Conservation (phyloP, 192 early-diverging fungal species). For the Umbelopsis vinacea region DNA sequence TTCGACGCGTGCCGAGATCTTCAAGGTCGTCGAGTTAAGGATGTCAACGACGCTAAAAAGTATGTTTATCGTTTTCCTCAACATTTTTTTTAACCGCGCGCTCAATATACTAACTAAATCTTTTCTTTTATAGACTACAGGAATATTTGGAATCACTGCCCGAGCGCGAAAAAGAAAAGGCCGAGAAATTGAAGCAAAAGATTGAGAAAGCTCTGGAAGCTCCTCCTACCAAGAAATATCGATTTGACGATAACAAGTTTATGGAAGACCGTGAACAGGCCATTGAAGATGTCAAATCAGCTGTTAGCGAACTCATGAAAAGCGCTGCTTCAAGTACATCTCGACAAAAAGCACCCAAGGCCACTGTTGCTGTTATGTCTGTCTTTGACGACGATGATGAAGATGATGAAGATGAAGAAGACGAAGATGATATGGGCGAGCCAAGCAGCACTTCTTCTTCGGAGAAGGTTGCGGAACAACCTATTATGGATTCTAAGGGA, state of each 20-base stretch:
- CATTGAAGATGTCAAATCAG: slow-evolving; percentile 61
- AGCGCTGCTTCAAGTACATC: neutral
- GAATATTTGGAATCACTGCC: slow-evolving; percentile 73
- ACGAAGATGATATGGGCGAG: slow-evolving; percentile 17
- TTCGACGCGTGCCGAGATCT: slow-evolving; percentile 95
- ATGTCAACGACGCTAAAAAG: slow-evolving; percentile 88
- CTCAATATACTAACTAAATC: neutral
- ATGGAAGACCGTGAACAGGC: slow-evolving; percentile 67
- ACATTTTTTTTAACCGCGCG: slow-evolving; percentile 8
- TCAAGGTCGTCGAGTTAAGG: slow-evolving; percentile 84
- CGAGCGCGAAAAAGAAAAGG: slow-evolving; percentile 65
- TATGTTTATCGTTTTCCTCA: slow-evolving; percentile 50
- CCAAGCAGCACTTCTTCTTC: neutral
- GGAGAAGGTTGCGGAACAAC: neutral
- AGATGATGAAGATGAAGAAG: slow-evolving; percentile 26
- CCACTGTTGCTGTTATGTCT: slow-evolving; percentile 8
- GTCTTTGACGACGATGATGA: slow-evolving; percentile 33
- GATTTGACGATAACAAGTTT: slow-evolving; percentile 86
- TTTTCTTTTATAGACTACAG: slow-evolving; percentile 54
- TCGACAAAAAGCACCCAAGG: slow-evolving; percentile 13
- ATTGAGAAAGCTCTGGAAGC: slow-evolving; percentile 80
- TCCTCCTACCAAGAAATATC: slow-evolving; percentile 67
- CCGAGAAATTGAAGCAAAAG: slow-evolving; percentile 69
- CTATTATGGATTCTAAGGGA: neutral
- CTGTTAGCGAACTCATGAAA: slow-evolving; percentile 50